Conservation (phyloP, 2,329 filamentous ascomycete species). For the Paecilomyces fulvus region DNA sequence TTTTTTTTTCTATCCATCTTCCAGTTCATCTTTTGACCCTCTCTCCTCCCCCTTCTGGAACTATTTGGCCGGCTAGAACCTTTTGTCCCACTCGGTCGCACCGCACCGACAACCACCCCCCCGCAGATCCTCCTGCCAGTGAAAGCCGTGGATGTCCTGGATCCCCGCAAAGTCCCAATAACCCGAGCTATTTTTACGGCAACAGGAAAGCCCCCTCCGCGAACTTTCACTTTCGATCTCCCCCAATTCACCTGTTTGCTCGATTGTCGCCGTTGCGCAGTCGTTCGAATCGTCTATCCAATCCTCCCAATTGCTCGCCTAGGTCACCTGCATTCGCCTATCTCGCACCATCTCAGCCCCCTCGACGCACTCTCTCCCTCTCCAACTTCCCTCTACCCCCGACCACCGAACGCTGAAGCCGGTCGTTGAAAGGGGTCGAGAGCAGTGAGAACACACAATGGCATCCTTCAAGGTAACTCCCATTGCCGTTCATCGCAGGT, state of each 20-base stretch:
- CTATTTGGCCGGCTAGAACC: no score
- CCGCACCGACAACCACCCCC: background rate
- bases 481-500: background rate
- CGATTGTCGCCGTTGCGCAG: background rate
- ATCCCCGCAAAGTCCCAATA: background rate
- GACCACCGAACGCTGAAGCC: background rate
- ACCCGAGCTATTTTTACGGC: background rate
- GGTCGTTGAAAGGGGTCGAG: slow-evolving; percentile 18
- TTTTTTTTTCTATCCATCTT: no score
- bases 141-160: background rate
- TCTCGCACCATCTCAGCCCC: slow-evolving; percentile 1
- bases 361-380: background rate
- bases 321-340: background rate
- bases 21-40: no score
- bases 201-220: background rate
- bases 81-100: background rate
- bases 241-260: background rate
- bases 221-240: background rate
- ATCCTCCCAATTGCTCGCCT: background rate
- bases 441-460: slow-evolving; percentile 25
- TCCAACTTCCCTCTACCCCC: background rate
- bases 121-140: background rate
- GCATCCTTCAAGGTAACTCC: slow-evolving; percentile 32
- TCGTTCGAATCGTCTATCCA: background rate
- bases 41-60: no score